These are phyloP conservation scores for Thermomucor indicae-seudaticae DNA, from an alignment of 371 early-diverging fungal genomes.

Conservation along the genomic window DNA sequence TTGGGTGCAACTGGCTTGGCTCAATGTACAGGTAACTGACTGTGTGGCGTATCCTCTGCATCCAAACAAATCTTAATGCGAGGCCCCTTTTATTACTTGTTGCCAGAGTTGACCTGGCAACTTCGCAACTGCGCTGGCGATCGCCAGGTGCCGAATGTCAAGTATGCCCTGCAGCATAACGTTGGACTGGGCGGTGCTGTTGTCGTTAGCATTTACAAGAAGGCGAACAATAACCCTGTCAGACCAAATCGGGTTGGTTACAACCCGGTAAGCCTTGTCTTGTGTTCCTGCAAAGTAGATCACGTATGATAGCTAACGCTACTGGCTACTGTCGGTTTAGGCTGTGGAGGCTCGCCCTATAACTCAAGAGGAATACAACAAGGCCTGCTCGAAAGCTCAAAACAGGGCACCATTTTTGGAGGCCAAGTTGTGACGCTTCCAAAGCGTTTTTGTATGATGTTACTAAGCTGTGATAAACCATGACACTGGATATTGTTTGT, in stretches of 20 bases:
- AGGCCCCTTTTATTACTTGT: background rate
- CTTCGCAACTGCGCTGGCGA: constrained; percentile 69
- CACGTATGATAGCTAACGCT: too few relatives aligned
- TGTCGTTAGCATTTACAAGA: constrained; percentile 69
- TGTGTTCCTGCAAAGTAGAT: background rate
- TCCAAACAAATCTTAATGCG: background rate
- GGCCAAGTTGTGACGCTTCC: constrained; percentile 27
- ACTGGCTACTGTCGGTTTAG: constrained; percentile 6
- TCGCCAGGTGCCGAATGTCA: constrained; percentile 67
- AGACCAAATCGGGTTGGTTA: constrained; percentile 65
- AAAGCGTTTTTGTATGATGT: background rate
- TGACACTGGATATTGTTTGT: background rate
- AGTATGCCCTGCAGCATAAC: constrained; percentile 76
- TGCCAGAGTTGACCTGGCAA: constrained; percentile 58
- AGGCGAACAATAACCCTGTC: constrained; percentile 35
- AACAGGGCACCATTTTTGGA: constrained; percentile 40
- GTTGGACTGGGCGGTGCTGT: constrained; percentile 80
- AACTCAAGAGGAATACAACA: constrained; percentile 54
- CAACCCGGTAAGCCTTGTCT: constrained; percentile 47
- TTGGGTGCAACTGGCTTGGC: constrained; percentile 82
- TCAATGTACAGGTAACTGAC: constrained; percentile 59
- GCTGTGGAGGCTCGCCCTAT: constrained; percentile 62
- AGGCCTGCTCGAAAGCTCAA: constrained; percentile 47
- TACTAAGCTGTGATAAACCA: background rate
- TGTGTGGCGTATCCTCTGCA: background rate